A percentile compares a stretch with the other conserved stretches of the same genome.
phyloP scores from a whole-genome alignment of 441 rosid species.

The Populus hybrid region DNA sequence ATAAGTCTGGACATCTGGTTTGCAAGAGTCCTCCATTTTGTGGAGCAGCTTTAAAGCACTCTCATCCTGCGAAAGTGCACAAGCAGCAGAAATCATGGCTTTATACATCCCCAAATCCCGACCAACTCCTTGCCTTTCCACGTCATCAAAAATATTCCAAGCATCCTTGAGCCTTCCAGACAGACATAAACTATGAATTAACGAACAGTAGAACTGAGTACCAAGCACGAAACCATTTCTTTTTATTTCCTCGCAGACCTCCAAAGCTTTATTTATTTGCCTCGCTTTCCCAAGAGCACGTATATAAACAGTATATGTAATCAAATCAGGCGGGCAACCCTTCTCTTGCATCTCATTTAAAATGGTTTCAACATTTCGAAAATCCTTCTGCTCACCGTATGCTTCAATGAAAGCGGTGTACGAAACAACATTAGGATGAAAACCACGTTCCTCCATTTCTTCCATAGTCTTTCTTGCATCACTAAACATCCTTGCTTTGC shows the following conservation, averaged over 20 bases:
- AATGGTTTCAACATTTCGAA: slow-evolving; percentile 47
- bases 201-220: slow-evolving; percentile 55
- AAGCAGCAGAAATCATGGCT: slow-evolving; percentile 57
- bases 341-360: slow-evolving; percentile 62
- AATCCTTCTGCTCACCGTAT: slow-evolving; percentile 60
- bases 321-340: slow-evolving; percentile 50
- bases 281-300: slow-evolving; percentile 66
- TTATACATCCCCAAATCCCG: slow-evolving; percentile 47
- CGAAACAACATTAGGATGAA: slow-evolving; percentile 48
- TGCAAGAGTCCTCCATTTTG: slow-evolving; percentile 58
- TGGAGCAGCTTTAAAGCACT: slow-evolving; percentile 53
- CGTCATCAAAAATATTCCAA: slow-evolving; percentile 60
- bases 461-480: slow-evolving; percentile 53
- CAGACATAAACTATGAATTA: slow-evolving; percentile 52
- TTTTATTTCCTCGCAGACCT: slow-evolving; percentile 68
- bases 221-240: slow-evolving; percentile 56
- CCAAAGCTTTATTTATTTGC: slow-evolving; percentile 54
- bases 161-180: slow-evolving; percentile 72
- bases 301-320: slow-evolving; percentile 62
- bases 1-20: slow-evolving; percentile 56
- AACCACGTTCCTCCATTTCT: slow-evolving; percentile 48
- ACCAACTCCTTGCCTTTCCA: slow-evolving; percentile 57
- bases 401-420: slow-evolving; percentile 66
- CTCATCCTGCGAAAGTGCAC: slow-evolving; percentile 51
- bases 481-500: slow-evolving; percentile 57